These are phyloP conservation scores for Sugiyamaella americana DNA, from an alignment of 805 yeast species.

Conservation along the genomic window DNA sequence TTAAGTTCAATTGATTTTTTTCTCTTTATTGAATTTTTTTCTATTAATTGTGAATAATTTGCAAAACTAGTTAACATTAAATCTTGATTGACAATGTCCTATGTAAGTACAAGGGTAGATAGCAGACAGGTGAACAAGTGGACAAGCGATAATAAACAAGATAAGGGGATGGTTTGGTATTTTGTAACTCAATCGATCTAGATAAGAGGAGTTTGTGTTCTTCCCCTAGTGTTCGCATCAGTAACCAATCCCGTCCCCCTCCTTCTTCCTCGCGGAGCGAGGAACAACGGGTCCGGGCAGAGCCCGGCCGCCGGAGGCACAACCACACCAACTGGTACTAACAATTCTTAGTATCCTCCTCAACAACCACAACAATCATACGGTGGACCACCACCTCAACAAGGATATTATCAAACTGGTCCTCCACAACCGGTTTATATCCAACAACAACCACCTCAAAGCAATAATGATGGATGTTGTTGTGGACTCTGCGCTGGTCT, in stretches of 20 bases:
- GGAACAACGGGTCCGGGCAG: background rate
- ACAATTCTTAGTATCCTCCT: background rate
- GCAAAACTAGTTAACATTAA: too few species aligned
- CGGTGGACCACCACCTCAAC: slow-evolving; percentile 13
- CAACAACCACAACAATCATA: slow-evolving; percentile 11
- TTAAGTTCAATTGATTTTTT: background rate
- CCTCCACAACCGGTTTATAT: slow-evolving; percentile 28
- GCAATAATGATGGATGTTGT: slow-evolving; percentile 29
- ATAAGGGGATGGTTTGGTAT: too few species aligned
- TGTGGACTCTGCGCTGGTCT: slow-evolving; percentile 31
- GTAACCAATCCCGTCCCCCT: too few species aligned
- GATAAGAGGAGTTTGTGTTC: too few species aligned
- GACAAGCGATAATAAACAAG: too few species aligned
- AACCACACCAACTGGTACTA: background rate
- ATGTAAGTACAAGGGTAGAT: too few species aligned
- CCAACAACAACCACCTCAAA: slow-evolving; percentile 24
- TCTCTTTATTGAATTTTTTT: background rate
- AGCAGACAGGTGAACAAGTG: too few species aligned
- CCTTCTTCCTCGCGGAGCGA: too few species aligned
- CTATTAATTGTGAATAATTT: too few species aligned
- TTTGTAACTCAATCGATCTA: too few species aligned
- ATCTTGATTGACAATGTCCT: slow-evolving; percentile 10
- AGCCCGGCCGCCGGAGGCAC: background rate
- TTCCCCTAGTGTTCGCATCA: too few species aligned
- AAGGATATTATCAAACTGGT: slow-evolving; percentile 21